Evolutionary conservation across 2,329 filamentous ascomycete genomes (phyloP).

Genomic region (Fusarium austroafricanum): DNA sequence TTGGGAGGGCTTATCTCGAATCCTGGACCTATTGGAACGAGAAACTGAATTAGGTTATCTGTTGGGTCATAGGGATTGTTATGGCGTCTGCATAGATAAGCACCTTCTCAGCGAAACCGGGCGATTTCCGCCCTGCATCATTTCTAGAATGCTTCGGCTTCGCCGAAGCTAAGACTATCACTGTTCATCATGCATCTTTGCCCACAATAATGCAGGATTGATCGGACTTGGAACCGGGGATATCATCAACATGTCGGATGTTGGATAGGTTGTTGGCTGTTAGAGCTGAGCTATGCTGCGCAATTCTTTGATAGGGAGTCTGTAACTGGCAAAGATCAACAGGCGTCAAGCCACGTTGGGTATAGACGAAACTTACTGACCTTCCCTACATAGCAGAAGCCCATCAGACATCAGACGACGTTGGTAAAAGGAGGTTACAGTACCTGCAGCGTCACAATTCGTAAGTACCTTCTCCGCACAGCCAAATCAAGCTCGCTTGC

Average conservation of each 20-base stretch:
- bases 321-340: not conserved
- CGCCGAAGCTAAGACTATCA: not conserved
- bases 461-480: not conserved
- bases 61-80: not conserved
- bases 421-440: not conserved
- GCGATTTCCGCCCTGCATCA: not conserved
- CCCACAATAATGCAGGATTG: not conserved
- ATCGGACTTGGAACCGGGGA: not conserved
- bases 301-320: too few species aligned
- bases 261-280: not conserved
- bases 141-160: not conserved
- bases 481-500: not conserved
- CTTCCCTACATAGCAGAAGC: not conserved
- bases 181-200: not conserved
- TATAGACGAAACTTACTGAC: not conserved
- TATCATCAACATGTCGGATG: not conserved
- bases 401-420: not conserved
- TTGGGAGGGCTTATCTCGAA: not conserved
- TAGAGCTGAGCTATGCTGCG: not conserved
- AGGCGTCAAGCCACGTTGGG: not conserved
- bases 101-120: not conserved
- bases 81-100: not conserved
- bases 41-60: too few species aligned
- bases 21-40: not conserved
- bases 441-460: not conserved